A percentile compares a stretch with the other conserved stretches of the same genome.
Conservation (phyloP, 768 basidiomycete genomes). For the Lentinula raphanica region DNA sequence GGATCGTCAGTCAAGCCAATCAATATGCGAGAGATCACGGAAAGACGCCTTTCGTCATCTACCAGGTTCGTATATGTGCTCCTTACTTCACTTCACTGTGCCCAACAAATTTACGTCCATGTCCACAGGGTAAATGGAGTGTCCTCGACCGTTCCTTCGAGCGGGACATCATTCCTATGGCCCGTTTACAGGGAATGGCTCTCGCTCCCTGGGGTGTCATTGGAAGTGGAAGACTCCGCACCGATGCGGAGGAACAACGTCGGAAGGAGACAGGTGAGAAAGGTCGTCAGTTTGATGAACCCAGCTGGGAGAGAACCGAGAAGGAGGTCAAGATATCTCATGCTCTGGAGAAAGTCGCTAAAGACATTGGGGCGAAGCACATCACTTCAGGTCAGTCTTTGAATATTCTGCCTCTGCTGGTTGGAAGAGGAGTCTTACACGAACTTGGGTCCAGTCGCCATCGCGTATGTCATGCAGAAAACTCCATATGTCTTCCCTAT, state of each 20-base stretch:
- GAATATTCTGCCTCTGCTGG: background rate
- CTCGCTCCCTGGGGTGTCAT: slow-evolving; percentile 31
- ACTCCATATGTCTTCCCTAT: slow-evolving; percentile 7
- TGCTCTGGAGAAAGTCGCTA: slow-evolving; percentile 34
- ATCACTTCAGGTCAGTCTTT: slow-evolving; percentile 11
- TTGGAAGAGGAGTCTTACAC: background rate
- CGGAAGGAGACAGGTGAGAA: slow-evolving; percentile 23
- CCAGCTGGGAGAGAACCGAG: slow-evolving; percentile 30
- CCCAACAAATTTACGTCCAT: background rate
- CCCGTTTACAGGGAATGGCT: slow-evolving; percentile 10
- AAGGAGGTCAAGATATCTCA: slow-evolving; percentile 25
- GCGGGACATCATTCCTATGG: slow-evolving; percentile 36
- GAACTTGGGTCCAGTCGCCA: slow-evolving; percentile 25
- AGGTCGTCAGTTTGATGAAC: slow-evolving; percentile 27
- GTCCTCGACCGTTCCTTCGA: slow-evolving; percentile 33
- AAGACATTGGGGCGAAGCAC: slow-evolving; percentile 32
- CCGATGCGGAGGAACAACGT: slow-evolving; percentile 30
- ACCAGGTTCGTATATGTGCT: background rate
- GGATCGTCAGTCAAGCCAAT: slow-evolving; percentile 6
- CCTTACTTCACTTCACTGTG: background rate
- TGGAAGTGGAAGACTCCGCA: slow-evolving; percentile 39
- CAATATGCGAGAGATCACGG: slow-evolving; percentile 23
- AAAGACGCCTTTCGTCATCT: slow-evolving; percentile 23
- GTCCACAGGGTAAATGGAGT: slow-evolving; percentile 23
- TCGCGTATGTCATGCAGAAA: slow-evolving; percentile 32